Evolutionary conservation across 495 filamentous ascomycete species (phyloP).

Genomic region (Xylaria intraflava): DNA sequence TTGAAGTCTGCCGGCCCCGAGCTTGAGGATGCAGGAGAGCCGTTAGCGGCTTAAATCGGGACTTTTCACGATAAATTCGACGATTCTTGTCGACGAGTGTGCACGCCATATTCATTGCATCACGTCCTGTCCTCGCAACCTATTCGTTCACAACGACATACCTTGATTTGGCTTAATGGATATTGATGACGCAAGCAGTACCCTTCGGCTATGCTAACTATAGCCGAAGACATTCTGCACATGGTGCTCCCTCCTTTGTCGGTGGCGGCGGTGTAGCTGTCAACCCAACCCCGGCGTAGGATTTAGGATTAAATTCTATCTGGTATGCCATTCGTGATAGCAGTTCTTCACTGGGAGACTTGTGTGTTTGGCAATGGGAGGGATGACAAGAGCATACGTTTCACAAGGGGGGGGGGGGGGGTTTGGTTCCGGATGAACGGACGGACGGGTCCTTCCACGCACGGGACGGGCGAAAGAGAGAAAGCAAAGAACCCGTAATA

Average conservation of each 20-base stretch:
- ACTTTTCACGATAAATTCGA: slow-evolving; percentile 1
- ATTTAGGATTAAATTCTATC: slow-evolving; percentile 2
- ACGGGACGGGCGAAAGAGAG: background rate
- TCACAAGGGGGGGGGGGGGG: background rate
- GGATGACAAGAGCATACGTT: background rate
- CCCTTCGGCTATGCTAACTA: slow-evolving; percentile 13
- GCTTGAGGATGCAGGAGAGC: slow-evolving; percentile 30
- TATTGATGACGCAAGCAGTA: slow-evolving; percentile 23
- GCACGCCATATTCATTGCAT: slow-evolving; percentile 6
- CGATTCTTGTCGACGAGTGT: slow-evolving; percentile 5
- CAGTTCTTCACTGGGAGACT: slow-evolving; percentile 13
- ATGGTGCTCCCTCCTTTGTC: slow-evolving; percentile 23
- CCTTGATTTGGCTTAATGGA: slow-evolving; percentile 29
- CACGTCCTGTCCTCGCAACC: slow-evolving; percentile 12
- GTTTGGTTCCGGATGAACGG: background rate
- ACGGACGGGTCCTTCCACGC: background rate
- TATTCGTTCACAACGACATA: slow-evolving; percentile 14
- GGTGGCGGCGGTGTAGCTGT: slow-evolving; percentile 10
- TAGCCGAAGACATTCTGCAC: slow-evolving; percentile 9
- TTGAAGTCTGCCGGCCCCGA: slow-evolving; percentile 10
- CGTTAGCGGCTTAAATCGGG: slow-evolving; percentile 30
- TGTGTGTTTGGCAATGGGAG: slow-evolving; percentile 4
- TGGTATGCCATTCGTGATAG: slow-evolving; percentile 7
- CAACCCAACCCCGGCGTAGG: slow-evolving; percentile 13
- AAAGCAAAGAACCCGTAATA: background rate